Percentiles rank a stretch among this genome's conserved stretches.
These are phyloP conservation scores for Komagataella phaffii DNA, from an alignment of 805 yeast genomes.

Conservation along the genomic window DNA sequence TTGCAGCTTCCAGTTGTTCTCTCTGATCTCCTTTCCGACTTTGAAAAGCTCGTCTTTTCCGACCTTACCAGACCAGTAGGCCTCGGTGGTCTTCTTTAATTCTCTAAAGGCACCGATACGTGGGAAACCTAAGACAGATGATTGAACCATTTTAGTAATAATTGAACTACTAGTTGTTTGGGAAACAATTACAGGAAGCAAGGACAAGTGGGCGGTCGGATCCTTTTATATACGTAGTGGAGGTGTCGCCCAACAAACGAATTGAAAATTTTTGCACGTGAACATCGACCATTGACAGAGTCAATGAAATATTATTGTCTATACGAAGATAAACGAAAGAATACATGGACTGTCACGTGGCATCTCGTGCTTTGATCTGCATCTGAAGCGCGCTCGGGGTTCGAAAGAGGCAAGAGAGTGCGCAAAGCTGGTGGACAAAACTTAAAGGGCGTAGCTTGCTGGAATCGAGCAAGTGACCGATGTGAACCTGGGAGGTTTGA, in stretches of 20 bases:
- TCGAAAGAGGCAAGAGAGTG: background rate
- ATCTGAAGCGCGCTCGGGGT: background rate
- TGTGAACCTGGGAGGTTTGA: background rate
- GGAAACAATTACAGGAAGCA: background rate
- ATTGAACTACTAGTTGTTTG: background rate
- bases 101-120: slow-evolving; percentile 99
- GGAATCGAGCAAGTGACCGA: background rate
- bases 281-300: background rate
- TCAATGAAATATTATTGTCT: background rate
- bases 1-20: slow-evolving; percentile 95
- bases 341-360: background rate
- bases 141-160: slow-evolving; percentile 65
- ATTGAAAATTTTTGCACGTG: background rate
- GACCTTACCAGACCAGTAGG: slow-evolving; percentile 96
- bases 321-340: background rate
- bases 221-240: background rate
- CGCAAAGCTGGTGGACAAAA: background rate
- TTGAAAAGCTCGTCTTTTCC: slow-evolving; percentile 75
- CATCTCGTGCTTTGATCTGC: background rate
- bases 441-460: background rate
- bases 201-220: background rate
- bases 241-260: background rate
- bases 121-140: slow-evolving; percentile 98
- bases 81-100: slow-evolving; percentile 96
- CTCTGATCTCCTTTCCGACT: slow-evolving; percentile 93